Conservation (phyloP, 1,284 basidiomycete genomes). For the Ceratorhiza oryzae-sativae region DNA sequence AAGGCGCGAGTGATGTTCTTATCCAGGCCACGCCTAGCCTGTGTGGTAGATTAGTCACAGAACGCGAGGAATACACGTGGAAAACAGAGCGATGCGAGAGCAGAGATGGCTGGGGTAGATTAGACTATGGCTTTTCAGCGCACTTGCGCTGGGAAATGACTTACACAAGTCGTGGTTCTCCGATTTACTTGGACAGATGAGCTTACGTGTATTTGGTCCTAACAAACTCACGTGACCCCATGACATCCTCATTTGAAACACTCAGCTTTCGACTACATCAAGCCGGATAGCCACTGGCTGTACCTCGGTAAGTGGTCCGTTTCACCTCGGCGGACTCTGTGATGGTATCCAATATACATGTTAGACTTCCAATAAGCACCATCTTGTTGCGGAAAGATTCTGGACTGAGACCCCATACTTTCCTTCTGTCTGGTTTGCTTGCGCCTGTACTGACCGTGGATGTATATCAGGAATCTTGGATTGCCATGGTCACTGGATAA, state of each 20-base stretch:
- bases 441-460: neutral
- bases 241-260: neutral
- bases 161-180: neutral
- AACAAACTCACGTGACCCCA: constrained; percentile 7
- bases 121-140: neutral
- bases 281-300: neutral
- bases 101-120: neutral
- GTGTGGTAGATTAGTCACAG: constrained; percentile 11
- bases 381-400: constrained; percentile 16
- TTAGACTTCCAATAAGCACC: constrained; percentile 34
- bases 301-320: neutral
- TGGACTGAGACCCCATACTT: constrained; percentile 16
- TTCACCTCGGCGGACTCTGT: neutral
- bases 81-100: neutral
- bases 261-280: neutral
- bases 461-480: neutral
- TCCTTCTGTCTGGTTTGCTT: neutral
- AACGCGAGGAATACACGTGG: constrained; percentile 31
- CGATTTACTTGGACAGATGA: constrained; percentile 1
- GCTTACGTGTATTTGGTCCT: constrained; percentile 10
- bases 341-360: constrained; percentile 34
- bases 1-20: neutral
- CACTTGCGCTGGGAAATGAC: neutral
- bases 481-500: neutral
- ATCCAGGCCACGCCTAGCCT: neutral